Conservation (phyloP, 345 rosid species). For the Citrus trifoliata region DNA sequence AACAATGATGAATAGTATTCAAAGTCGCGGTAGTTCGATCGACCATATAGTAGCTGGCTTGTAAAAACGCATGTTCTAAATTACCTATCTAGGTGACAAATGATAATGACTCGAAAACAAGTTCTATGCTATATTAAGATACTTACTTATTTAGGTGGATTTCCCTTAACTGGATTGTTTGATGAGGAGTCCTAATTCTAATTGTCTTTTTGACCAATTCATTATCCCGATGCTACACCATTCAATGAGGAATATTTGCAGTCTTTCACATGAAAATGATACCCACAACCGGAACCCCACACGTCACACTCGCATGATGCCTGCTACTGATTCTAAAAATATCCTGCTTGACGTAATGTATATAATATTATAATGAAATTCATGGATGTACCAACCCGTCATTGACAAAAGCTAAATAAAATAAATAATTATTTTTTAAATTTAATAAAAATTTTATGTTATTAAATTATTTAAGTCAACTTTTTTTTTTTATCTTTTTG, state of each 20-base stretch:
- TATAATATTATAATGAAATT: too few relatives aligned
- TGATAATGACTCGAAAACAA: not conserved
- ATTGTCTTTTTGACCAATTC: not conserved
- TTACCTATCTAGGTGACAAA: not conserved
- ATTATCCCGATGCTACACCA: not conserved
- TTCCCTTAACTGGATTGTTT: slow-evolving; percentile 7
- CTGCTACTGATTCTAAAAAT: not conserved
- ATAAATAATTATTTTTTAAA: too few relatives aligned
- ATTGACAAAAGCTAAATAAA: too few relatives aligned
- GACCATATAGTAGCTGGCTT: not conserved
- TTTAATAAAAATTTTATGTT: too few relatives aligned
- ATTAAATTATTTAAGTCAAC: too few relatives aligned
- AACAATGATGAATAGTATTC: slow-evolving; percentile 13
- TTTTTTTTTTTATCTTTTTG: too few relatives aligned
- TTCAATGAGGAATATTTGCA: not conserved
- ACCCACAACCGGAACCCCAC: not conserved
- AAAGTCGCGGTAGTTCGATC: slow-evolving; percentile 20
- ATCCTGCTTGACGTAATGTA: not conserved
- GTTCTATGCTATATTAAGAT: not conserved
- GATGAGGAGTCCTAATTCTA: not conserved
- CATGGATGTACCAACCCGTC: too few relatives aligned
- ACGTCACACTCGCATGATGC: not conserved
- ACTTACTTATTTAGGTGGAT: not conserved
- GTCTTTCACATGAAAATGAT: not conserved
- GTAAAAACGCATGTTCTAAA: not conserved